Conservation (phyloP, 345 rosid species). For the Chamaenerion angustifolium region DNA sequence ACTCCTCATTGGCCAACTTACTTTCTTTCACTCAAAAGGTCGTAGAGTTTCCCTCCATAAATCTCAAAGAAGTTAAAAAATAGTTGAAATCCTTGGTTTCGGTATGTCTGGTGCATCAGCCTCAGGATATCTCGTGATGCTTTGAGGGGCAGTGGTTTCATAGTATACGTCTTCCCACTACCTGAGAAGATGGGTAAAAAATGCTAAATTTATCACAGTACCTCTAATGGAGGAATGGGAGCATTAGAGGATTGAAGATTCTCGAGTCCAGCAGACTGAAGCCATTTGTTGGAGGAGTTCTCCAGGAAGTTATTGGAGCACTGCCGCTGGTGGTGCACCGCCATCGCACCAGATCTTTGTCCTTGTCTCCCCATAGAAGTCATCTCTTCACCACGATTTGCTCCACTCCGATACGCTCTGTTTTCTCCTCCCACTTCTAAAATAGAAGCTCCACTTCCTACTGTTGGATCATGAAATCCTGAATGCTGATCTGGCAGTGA, state of each 20-base stretch:
- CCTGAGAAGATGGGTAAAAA: slow-evolving; percentile 38
- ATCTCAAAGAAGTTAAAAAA: too few species aligned
- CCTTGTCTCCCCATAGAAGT: too few species aligned
- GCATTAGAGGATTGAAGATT: slow-evolving; percentile 48
- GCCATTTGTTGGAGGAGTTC: slow-evolving; percentile 75
- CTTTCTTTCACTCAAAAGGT: slow-evolving; percentile 89
- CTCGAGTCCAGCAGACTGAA: too few species aligned
- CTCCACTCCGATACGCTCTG: too few species aligned
- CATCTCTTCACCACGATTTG: slow-evolving; percentile 5
- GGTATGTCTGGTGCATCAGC: slow-evolving; percentile 93
- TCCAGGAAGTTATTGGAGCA: slow-evolving; percentile 66
- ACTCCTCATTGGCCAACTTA: slow-evolving; percentile 94
- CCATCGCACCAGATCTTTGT: slow-evolving; percentile 75
- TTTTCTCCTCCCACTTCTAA: too few species aligned
- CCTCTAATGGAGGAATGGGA: slow-evolving; percentile 45
- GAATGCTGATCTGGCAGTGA: too few species aligned
- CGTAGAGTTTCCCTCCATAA: too few species aligned
- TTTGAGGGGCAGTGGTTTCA: slow-evolving; percentile 93
- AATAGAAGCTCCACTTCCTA: too few species aligned
- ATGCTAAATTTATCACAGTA: slow-evolving; percentile 5
- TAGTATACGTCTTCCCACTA: slow-evolving; percentile 93
- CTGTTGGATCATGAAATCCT: too few species aligned
- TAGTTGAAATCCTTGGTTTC: too few species aligned
- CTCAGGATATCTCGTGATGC: slow-evolving; percentile 89
- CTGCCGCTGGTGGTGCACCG: slow-evolving; percentile 78